Conservation (phyloP, 495 filamentous ascomycete genomes). For the Xylaria bambusicola region DNA sequence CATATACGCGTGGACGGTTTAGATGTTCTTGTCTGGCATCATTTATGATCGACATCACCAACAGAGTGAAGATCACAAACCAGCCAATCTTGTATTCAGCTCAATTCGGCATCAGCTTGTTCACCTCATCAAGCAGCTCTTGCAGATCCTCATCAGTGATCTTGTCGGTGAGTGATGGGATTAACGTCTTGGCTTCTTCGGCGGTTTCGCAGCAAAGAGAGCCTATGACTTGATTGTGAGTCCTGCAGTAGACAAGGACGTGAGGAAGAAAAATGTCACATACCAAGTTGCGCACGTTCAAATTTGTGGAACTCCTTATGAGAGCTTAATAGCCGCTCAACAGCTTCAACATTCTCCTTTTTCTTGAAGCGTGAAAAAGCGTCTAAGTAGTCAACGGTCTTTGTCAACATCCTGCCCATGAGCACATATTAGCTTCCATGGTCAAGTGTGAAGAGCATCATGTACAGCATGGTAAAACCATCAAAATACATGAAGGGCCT, state of each 20-base stretch:
- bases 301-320: constrained; percentile 83
- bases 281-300: constrained; percentile 91
- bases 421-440: constrained; percentile 7
- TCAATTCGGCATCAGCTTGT: constrained; percentile 61
- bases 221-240: constrained; percentile 50
- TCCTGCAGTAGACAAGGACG: constrained; percentile 9
- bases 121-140: constrained; percentile 85
- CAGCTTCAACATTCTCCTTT: constrained; percentile 88
- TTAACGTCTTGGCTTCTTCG: constrained; percentile 95
- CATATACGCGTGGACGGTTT: neutral
- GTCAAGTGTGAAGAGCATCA: neutral
- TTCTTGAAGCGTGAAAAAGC: constrained; percentile 93
- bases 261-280: constrained; percentile 24
- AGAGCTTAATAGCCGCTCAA: constrained; percentile 76
- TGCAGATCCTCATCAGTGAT: constrained; percentile 84
- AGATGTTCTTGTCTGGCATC: neutral
- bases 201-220: constrained; percentile 87
- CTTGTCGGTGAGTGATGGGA: constrained; percentile 86
- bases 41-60: neutral
- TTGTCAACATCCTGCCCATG: constrained; percentile 62
- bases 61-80: neutral
- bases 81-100: neutral
- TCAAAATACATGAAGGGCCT: constrained; percentile 1
- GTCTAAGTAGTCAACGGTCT: constrained; percentile 88
- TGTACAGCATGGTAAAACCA: neutral